A percentile compares a stretch with the other conserved stretches of the same genome.
Evolutionary conservation across 2,329 filamentous ascomycete genomes (phyloP).

Genomic region (Ramularia endophylla): DNA sequence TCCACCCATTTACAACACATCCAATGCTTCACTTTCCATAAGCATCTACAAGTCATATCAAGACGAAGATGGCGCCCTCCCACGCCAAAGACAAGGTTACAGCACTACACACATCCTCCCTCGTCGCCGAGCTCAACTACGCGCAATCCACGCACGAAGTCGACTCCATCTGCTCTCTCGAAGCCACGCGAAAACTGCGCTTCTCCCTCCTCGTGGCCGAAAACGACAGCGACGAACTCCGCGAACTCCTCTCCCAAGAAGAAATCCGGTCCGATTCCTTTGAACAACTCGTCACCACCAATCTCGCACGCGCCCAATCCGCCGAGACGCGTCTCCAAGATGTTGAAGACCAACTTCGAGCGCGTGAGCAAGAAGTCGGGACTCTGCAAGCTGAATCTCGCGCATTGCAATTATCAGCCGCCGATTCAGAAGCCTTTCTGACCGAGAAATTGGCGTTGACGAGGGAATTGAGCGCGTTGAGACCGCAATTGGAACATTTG

Average conservation of each 20-base stretch:
- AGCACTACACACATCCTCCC: constrained; percentile 46
- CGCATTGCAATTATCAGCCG: constrained; percentile 59
- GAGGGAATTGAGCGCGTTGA: constrained; percentile 53
- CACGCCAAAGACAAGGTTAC: constrained; percentile 38
- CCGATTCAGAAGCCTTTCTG: constrained; percentile 65
- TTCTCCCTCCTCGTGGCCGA: constrained; percentile 65
- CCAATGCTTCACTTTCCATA: too few relatives aligned
- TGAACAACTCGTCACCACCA: constrained; percentile 45
- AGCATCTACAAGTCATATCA: too few relatives aligned
- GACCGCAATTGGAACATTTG: constrained; percentile 58
- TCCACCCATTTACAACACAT: too few relatives aligned
- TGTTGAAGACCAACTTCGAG: constrained; percentile 47
- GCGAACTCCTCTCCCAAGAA: constrained; percentile 55
- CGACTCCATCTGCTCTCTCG: constrained; percentile 65
- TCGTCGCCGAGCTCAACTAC: constrained; percentile 60
- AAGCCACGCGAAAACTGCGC: constrained; percentile 64
- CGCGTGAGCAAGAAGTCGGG: constrained; percentile 50
- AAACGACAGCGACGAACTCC: constrained; percentile 65
- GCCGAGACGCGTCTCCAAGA: constrained; percentile 40
- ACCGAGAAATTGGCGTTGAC: constrained; percentile 58
- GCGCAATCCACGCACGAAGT: constrained; percentile 59
- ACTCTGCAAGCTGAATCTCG: constrained; percentile 64
- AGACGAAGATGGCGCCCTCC: constrained; percentile 20
- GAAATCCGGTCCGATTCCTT: constrained; percentile 55
- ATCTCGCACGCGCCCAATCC: constrained; percentile 42